Evolutionary conservation across 805 yeast species (phyloP).

Genomic region (Metschnikowia drakensbergensis): DNA sequence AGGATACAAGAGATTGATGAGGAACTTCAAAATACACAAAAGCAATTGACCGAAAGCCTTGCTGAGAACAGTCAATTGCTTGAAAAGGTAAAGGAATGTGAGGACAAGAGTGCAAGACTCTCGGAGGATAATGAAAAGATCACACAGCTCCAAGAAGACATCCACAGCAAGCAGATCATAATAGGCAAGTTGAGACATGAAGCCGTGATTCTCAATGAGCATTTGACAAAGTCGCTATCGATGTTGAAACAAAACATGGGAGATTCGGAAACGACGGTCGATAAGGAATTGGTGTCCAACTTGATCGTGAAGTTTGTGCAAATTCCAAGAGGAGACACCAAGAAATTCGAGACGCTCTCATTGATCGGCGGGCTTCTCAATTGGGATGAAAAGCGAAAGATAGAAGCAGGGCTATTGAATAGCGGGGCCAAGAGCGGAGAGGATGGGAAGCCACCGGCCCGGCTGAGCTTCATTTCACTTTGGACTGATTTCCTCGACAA

Average conservation of each 20-base stretch:
- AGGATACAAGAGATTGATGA: slow-evolving; percentile 1
- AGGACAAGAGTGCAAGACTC: slow-evolving; percentile 3
- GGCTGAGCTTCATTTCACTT: slow-evolving; percentile 60
- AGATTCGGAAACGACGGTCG: slow-evolving; percentile 62
- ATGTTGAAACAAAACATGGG: slow-evolving; percentile 75
- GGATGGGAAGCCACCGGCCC: slow-evolving; percentile 23
- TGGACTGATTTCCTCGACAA: slow-evolving; percentile 81
- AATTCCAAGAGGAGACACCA: slow-evolving; percentile 88
- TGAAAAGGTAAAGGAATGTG: slow-evolving; percentile 3
- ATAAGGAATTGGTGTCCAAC: slow-evolving; percentile 84
- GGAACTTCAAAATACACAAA: background rate
- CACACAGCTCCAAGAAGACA: slow-evolving; percentile 56
- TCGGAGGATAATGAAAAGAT: slow-evolving; percentile 24
- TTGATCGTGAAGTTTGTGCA: slow-evolving; percentile 79
- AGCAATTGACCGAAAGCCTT: slow-evolving; percentile 1
- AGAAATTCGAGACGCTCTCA: slow-evolving; percentile 87
- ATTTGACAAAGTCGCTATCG: slow-evolving; percentile 86
- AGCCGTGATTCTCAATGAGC: slow-evolving; percentile 89
- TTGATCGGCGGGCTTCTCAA: slow-evolving; percentile 76
- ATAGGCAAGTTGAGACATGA: slow-evolving; percentile 94
- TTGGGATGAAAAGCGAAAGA: slow-evolving; percentile 81
- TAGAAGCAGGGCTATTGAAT: slow-evolving; percentile 68
- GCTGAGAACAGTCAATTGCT: slow-evolving; percentile 9
- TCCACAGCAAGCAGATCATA: slow-evolving; percentile 57
- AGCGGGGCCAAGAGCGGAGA: slow-evolving; percentile 17